phyloP scores from a whole-genome alignment of 139 green algal species.

The Coccomyxa sp. region DNA sequence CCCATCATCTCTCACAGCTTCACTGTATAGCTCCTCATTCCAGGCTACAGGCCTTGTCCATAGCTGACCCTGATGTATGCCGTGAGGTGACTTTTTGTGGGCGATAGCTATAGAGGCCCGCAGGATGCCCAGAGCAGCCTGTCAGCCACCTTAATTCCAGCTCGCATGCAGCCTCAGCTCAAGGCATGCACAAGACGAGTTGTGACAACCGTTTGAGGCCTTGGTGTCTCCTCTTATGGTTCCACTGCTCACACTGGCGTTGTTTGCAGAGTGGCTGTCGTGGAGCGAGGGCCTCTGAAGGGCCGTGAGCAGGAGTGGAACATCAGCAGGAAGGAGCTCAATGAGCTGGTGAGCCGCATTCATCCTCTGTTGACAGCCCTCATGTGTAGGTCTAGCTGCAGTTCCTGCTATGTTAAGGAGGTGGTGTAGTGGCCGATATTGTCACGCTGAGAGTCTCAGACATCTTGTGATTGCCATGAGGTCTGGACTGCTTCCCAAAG shows the following conservation, averaged over 20 bases:
- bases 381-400: background rate
- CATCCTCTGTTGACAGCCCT: background rate
- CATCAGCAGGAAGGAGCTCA: constrained; percentile 71
- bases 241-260: too few relatives aligned
- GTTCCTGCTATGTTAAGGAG: too few relatives aligned
- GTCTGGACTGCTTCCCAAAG: too few relatives aligned
- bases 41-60: too few relatives aligned
- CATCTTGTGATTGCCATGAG: too few relatives aligned
- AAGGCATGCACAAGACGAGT: background rate
- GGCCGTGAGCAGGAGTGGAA: constrained; percentile 87
- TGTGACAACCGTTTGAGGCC: background rate
- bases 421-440: too few relatives aligned
- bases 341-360: constrained; percentile 54
- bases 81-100: too few relatives aligned
- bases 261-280: constrained; percentile 64
- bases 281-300: constrained; percentile 79
- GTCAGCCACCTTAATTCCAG: background rate
- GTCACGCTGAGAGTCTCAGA: too few relatives aligned
- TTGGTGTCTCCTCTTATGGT: too few relatives aligned
- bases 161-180: too few relatives aligned
- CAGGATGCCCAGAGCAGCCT: background rate
- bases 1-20: background rate
- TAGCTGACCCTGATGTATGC: too few relatives aligned
- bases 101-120: too few relatives aligned
- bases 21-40: background rate